Evolutionary conservation across 768 basidiomycete species (phyloP).

Genomic region (Naganishia friedmannii): DNA sequence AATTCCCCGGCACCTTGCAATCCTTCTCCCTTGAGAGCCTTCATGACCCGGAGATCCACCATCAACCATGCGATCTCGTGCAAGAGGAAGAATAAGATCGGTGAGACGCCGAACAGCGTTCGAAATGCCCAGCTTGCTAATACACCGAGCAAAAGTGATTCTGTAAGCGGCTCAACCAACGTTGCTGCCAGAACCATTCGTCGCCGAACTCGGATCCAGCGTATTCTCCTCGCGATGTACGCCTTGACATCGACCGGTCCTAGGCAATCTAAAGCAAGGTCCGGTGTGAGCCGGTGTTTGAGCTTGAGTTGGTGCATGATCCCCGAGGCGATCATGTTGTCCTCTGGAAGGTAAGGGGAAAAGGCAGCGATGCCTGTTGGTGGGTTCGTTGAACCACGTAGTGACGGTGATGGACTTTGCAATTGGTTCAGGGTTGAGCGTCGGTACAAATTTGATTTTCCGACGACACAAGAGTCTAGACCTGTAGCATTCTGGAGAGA

Average conservation of each 20-base stretch:
- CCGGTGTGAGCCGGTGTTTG: constrained; percentile 83
- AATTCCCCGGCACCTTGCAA: constrained; percentile 58
- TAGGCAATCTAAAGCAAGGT: constrained; percentile 82
- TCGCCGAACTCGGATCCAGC: constrained; percentile 96
- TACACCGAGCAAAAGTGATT: constrained; percentile 68
- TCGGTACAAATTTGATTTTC: constrained; percentile 91
- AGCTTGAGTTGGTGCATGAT: constrained; percentile 90
- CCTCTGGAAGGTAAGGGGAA: constrained; percentile 87
- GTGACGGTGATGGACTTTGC: constrained; percentile 42
- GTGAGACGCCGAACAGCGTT: constrained; percentile 49
- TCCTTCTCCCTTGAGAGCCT: constrained; percentile 66
- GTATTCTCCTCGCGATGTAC: constrained; percentile 82
- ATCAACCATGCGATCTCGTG: constrained; percentile 63
- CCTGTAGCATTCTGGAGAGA: constrained; percentile 65
- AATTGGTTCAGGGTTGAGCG: constrained; percentile 73
- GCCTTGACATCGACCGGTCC: constrained; percentile 80
- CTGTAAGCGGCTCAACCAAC: constrained; percentile 86
- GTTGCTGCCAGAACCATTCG: constrained; percentile 87
- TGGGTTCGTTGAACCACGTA: constrained; percentile 41
- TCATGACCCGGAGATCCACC: constrained; percentile 78
- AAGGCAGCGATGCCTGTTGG: constrained; percentile 71
- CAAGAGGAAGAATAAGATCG: constrained; percentile 57
- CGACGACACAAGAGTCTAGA: constrained; percentile 90
- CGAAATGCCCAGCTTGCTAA: constrained; percentile 63
- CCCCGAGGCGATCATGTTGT: constrained; percentile 91